A percentile compares a stretch with the other conserved stretches of the same genome.
phyloP scores from a whole-genome alignment of 306 rosid genomes.

The Cercis canadensis region DNA sequence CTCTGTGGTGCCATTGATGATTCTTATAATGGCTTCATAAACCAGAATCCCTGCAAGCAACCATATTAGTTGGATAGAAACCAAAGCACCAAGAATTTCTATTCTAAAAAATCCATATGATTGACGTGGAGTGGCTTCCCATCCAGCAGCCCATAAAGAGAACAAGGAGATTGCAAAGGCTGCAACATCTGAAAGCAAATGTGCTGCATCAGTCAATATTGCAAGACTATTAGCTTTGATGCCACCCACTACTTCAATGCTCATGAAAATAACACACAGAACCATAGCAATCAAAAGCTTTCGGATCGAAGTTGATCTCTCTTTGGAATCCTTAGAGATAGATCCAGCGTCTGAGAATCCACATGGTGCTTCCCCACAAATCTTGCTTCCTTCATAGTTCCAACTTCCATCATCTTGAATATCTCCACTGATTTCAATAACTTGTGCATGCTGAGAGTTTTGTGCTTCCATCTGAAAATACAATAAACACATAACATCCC shows the following conservation, averaged over 20 bases:
- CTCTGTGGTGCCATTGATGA: slow-evolving; percentile 43
- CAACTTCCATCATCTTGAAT: slow-evolving; percentile 31
- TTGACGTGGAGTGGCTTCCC: slow-evolving; percentile 88
- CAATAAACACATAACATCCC: slow-evolving; percentile 2
- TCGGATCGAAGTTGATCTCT: slow-evolving; percentile 68
- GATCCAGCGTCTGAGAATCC: slow-evolving; percentile 67
- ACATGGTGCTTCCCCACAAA: slow-evolving; percentile 78
- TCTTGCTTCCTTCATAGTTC: slow-evolving; percentile 50
- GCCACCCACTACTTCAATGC: slow-evolving; percentile 71
- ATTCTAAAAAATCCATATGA: slow-evolving; percentile 78
- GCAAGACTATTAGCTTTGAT: slow-evolving; percentile 83
- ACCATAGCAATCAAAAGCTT: slow-evolving; percentile 68
- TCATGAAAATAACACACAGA: slow-evolving; percentile 76
- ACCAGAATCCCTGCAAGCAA: slow-evolving; percentile 78
- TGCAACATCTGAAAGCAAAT: slow-evolving; percentile 82
- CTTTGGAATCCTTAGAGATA: slow-evolving; percentile 64
- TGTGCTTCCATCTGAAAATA: slow-evolving; percentile 67
- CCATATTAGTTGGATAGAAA: slow-evolving; percentile 83
- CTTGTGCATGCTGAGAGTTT: slow-evolving; percentile 44
- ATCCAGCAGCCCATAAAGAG: slow-evolving; percentile 81
- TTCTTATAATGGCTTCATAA: slow-evolving; percentile 71
- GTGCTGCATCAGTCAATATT: slow-evolving; percentile 86
- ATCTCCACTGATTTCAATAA: slow-evolving; percentile 60
- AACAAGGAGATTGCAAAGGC: slow-evolving; percentile 81
- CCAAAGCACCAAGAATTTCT: slow-evolving; percentile 83